Percentiles rank a stretch among this genome's conserved stretches.
phyloP scores from a whole-genome alignment of 148 eudicot genomes.

The Spergularia bocconei region DNA sequence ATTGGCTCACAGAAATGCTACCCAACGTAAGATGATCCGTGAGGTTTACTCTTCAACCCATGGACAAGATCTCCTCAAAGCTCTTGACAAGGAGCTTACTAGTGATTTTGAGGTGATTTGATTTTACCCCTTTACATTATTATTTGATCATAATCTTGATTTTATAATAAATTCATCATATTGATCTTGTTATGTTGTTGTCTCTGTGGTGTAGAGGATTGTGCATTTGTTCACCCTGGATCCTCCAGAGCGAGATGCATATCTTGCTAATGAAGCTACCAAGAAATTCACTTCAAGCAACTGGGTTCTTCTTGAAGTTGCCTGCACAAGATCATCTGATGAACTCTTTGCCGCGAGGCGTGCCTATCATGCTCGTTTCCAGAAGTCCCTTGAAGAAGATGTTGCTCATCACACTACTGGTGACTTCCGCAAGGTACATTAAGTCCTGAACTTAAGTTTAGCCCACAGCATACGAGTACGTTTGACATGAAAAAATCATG shows the following conservation, averaged over 20 bases:
- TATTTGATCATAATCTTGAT: too few species aligned
- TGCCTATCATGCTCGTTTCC: slow-evolving; percentile 62
- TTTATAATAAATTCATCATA: neutral
- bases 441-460: too few species aligned
- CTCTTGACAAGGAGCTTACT: slow-evolving; percentile 73
- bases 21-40: slow-evolving; percentile 66
- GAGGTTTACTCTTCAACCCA: slow-evolving; percentile 53
- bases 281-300: slow-evolving; percentile 66
- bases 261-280: slow-evolving; percentile 77
- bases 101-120: slow-evolving; percentile 74
- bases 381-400: slow-evolving; percentile 87
- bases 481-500: too few species aligned
- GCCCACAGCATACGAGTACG: too few species aligned
- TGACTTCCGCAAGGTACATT: slow-evolving; percentile 73
- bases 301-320: slow-evolving; percentile 75
- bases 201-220: slow-evolving; percentile 38
- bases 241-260: slow-evolving; percentile 80
- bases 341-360: slow-evolving; percentile 60
- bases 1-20: slow-evolving; percentile 78
- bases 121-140: too few species aligned
- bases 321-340: slow-evolving; percentile 65
- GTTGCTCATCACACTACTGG: slow-evolving; percentile 74
- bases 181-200: neutral
- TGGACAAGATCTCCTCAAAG: slow-evolving; percentile 73
- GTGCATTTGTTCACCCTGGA: slow-evolving; percentile 66